Percentiles rank a stretch among this genome's conserved stretches.
phyloP scores from a whole-genome alignment of 306 rosid species.

The Fragaria vesca region DNA sequence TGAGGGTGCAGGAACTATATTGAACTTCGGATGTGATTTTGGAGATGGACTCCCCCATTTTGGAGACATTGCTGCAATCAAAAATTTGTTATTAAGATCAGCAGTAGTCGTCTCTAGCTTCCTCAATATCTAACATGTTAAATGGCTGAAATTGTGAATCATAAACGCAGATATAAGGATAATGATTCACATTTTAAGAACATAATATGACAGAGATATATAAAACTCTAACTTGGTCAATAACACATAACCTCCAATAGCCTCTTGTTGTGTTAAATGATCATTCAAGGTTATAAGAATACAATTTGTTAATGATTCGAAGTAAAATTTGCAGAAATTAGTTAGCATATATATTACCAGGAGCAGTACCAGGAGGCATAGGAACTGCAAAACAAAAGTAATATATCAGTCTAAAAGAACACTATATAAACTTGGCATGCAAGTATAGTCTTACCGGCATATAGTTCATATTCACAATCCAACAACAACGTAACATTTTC shows the following conservation, averaged over 20 bases:
- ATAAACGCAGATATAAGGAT: neutral
- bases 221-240: too few species aligned
- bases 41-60: slow-evolving; percentile 1
- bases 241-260: neutral
- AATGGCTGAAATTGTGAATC: neutral
- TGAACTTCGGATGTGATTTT: neutral
- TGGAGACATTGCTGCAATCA: slow-evolving; percentile 2
- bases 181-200: too few species aligned
- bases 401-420: neutral
- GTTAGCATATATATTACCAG: neutral
- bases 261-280: neutral
- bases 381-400: neutral
- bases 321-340: neutral
- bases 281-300: neutral
- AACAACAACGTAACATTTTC: neutral
- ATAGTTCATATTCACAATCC: neutral
- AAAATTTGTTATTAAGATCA: neutral
- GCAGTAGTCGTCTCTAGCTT: neutral
- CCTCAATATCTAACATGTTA: neutral
- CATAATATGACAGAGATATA: too few species aligned
- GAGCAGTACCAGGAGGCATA: neutral
- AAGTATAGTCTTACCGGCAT: neutral
- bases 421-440: neutral
- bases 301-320: neutral
- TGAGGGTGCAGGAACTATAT: slow-evolving; percentile 12